Evolutionary conservation across 1,284 basidiomycete genomes (phyloP), one percentile per base, ranked within the genome.

Genomic region (Cutaneotrichosporon mucoides): DNA sequence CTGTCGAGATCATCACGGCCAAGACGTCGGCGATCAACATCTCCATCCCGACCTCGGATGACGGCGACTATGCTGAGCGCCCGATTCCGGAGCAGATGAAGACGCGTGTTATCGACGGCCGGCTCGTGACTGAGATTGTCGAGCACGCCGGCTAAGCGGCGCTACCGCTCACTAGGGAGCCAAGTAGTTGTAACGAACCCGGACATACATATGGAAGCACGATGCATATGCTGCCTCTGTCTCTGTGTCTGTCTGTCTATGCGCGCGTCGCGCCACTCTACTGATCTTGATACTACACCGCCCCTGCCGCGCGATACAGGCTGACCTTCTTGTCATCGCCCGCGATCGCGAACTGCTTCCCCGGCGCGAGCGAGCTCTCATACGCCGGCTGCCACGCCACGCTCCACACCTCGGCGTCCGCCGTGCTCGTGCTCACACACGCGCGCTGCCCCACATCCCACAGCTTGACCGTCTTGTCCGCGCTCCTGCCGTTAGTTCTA

Each of bases 1-100:
- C 63, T 9, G 83, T 86, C 3, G 95, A 98, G 79, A 91, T 99
- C 70, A 89, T 93, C 50, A 95, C 94, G 1, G 88, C 92, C 59
- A 98, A 99, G 81, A 96, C 92, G 77, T 93, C 90, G 72, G 84
- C 88, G 37, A 89, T 99, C 79, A 99, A 99, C 78, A 84, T 99
- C 61, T 91, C 86, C 68, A 76, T 99, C 48, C 95, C 95, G 0
- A 86, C 89, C 2, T 74, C 73, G 4, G 87, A 87, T 64, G 92
- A 95, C 73, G 96, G 94, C 10, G 84, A 95, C 54, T 97, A 93
- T 70, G 84, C 86, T 64, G 96, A 99, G 79, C 86, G 87, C 67
- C 84, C 95, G 2, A 81, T 99, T 41, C 96, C 96, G 1, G 96
- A 99, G 80, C 98, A 98, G 88, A 83, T 99, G 77, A 90, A 87